Evolutionary conservation across 768 basidiomycete genomes (phyloP), one percentile per base, ranked within the genome.

Genomic region (Auricularia sp.): DNA sequence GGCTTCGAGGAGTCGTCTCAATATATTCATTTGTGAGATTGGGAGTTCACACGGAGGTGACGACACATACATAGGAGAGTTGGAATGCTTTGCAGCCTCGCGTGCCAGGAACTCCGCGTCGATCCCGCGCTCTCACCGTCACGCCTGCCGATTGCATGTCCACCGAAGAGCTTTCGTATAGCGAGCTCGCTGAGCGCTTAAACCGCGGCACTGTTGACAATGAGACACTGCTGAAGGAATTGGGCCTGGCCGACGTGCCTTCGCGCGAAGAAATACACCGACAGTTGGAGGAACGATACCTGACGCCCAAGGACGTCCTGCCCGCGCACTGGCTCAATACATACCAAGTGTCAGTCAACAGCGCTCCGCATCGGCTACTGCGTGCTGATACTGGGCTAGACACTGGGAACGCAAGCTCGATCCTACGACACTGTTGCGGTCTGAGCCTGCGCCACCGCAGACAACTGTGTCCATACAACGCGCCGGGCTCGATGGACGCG

Each of bases 341-440:
- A 39, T 94, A 94, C 76, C 94, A 96, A 81, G 79, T 89, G 95
- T 96, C 76, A 68, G 85, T 70, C 63, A 63, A 6, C 18, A 36
- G 14, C 47, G 47, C 54, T 65, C 61, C 34, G 24, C 34, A 37
- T 14, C 7, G 35, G 29, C 29, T 34, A 8, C 35, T 67, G 47
- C 56, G 35, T 54, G 18, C 42, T 59, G 61, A 62, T 58, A 58
- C 64, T 39, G 62, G 62, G 63, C 69, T 73, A 94, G 88, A 74
- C 85, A 88, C 64, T 93, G 92, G 90, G 82, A 88, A 61, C 77
- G 83, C 69, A 74, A 81, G 62, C 70, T 88, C 61, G 78, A 83
- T 37, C 75, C 88, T 67, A 81, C 91, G 42, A 82, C 85, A 8
- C 77, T 94, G 61, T 79, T 94, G 62, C 78, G 79, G 16, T 78